phyloP scores from a whole-genome alignment of 331 rosid species.

The Phaseolus coccineus region DNA sequence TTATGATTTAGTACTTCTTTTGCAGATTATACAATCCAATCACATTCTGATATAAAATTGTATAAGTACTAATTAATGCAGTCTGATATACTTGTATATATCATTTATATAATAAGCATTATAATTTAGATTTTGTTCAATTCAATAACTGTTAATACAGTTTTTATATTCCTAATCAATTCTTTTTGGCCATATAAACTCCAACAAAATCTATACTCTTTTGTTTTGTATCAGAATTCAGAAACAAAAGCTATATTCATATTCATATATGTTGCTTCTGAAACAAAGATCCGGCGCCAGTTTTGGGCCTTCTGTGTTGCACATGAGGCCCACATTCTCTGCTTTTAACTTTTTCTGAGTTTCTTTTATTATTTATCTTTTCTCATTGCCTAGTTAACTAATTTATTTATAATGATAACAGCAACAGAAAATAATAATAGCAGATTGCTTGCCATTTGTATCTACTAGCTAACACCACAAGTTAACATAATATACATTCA shows the following conservation, averaged over 20 bases:
- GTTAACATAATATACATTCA: constrained; percentile 8
- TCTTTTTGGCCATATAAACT: background rate
- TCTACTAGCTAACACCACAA: background rate
- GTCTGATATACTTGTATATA: too few relatives aligned
- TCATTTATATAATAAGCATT: too few relatives aligned
- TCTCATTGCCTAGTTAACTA: background rate
- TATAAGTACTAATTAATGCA: too few relatives aligned
- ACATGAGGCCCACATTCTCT: constrained; percentile 50
- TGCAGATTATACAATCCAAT: constrained; percentile 4
- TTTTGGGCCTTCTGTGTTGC: constrained; percentile 49
- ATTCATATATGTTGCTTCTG: background rate
- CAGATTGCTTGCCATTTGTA: constrained; percentile 3
- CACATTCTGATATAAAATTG: background rate
- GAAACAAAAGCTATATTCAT: background rate
- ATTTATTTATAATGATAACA: background rate
- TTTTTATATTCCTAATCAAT: background rate
- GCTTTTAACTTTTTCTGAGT: constrained; percentile 8
- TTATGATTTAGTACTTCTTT: constrained; percentile 27
- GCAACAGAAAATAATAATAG: background rate
- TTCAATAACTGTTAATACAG: background rate
- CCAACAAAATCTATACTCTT: background rate
- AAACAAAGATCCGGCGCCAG: constrained; percentile 48
- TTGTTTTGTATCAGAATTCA: background rate
- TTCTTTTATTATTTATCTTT: constrained; percentile 5
- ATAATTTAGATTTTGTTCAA: background rate